Evolutionary conservation across 371 early-diverging fungal genomes (phyloP), one percentile per base, ranked within the genome.

Genomic region (Sporodiniella umbellata): DNA sequence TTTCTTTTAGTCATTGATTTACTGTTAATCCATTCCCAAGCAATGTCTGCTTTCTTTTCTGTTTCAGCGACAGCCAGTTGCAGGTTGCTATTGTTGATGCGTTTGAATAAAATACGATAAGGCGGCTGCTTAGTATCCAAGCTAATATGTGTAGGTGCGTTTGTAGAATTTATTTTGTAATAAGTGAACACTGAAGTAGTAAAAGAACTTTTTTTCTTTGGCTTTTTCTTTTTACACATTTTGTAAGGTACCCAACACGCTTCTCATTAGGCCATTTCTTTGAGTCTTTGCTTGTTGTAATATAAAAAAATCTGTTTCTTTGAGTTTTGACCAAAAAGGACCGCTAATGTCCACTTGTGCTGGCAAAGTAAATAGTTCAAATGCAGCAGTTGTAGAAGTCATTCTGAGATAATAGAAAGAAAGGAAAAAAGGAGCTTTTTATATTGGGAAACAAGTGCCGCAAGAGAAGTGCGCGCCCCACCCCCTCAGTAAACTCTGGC

Each of bases 111-210:
- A 23, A 98, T 86, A 45, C 98, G 87, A 68, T 86, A 98, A 17
- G 95, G 89, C 10, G 94, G 85, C 66, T 95, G 96, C 71, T 92
- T 93, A 18, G 94, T 93, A 65, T 95, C 96, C 38, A 98, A 81
- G 1, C 86, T 84, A 48, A 33, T 18, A 21, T 28, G 10, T 28
- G 10, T 7, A 28, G 30, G 30, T 7, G 10, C 30, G 30, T 4
- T 28, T 7, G 10, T 4, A 22, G 30, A 12, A 43, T 42, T n/a
- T n/a, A n/a, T n/a, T n/a, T n/a, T n/a, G n/a, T n/a, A n/a, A n/a
- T n/a, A n/a, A n/a, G n/a, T n/a, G n/a, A n/a, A n/a, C n/a, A n/a
- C n/a, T n/a, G n/a, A n/a, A n/a, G n/a, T n/a, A n/a, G n/a, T n/a
- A n/a, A n/a, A n/a, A n/a, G n/a, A n/a, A n/a, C n/a, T 2, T 31